Evolutionary conservation across 345 rosid species (phyloP).

Genomic region (Hibiscus trionum): DNA sequence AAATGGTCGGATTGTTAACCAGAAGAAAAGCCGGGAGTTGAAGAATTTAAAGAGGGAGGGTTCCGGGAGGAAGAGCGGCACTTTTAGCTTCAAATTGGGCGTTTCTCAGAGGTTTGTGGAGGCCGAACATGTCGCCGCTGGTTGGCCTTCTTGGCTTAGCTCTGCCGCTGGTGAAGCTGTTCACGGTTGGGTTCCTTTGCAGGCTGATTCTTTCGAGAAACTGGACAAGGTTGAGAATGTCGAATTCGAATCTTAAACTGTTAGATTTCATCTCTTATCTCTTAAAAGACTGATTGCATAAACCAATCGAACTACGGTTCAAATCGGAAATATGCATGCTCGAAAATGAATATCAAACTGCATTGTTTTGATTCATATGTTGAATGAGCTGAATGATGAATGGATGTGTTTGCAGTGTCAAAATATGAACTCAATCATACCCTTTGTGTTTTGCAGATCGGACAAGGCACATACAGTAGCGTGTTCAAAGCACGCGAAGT

Average conservation of each 20-base stretch:
- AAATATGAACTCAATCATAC: neutral
- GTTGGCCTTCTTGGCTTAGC: conserved; percentile 81
- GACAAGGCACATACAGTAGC: conserved; percentile 87
- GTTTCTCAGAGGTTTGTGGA: conserved; percentile 35
- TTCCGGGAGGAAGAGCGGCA: conserved; percentile 19
- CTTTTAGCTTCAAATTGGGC: conserved; percentile 33
- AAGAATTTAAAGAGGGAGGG: conserved; percentile 29
- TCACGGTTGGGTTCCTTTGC: conserved; percentile 62
- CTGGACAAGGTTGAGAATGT: conserved; percentile 34
- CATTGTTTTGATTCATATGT: too few species aligned
- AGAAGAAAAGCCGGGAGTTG: conserved; percentile 18
- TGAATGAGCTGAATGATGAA: too few species aligned
- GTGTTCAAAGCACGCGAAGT: conserved; percentile 73
- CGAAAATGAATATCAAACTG: too few species aligned
- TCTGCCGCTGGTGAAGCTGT: conserved; percentile 61
- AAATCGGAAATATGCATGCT: too few species aligned
- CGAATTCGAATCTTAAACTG: too few species aligned
- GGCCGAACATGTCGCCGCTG: conserved; percentile 62
- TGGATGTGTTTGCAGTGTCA: too few species aligned
- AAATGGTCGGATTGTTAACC: conserved; percentile 13
- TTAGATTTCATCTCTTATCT: too few species aligned
- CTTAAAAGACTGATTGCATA: too few species aligned
- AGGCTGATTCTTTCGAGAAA: conserved; percentile 65
- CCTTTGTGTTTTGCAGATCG: conserved; percentile 37
- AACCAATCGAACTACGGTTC: too few species aligned